Percentiles rank a stretch among this genome's conserved stretches.
Conservation (phyloP, 495 filamentous ascomycete species). For the Mytilinidion resinicola region DNA sequence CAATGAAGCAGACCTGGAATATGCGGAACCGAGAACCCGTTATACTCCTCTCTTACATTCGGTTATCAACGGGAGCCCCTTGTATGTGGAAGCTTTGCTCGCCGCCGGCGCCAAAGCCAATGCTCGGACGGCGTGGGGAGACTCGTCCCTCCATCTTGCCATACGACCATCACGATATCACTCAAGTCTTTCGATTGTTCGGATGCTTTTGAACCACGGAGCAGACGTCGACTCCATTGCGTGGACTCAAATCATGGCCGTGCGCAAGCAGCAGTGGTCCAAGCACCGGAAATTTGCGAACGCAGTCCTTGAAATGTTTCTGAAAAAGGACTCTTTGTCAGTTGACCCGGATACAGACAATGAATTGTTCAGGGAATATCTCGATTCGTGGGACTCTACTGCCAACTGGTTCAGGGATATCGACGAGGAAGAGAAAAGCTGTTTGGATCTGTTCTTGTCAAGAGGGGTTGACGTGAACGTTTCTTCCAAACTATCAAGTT, state of each 20-base stretch:
- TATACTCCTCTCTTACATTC: no score
- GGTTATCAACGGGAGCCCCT: neutral
- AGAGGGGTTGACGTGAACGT: neutral
- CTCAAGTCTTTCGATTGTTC: neutral
- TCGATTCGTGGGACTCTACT: neutral
- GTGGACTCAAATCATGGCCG: neutral
- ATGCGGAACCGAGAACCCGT: no score
- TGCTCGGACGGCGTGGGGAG: neutral
- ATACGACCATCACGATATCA: neutral
- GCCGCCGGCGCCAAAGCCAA: neutral
- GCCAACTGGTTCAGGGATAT: neutral
- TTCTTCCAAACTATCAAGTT: neutral
- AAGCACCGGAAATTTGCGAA: neutral
- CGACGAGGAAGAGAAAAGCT: neutral
- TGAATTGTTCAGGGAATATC: neutral
- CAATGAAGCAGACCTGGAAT: neutral
- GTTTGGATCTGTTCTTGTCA: neutral
- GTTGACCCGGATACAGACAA: neutral
- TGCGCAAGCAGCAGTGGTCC: neutral
- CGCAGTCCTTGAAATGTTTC: neutral
- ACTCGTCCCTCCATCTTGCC: neutral
- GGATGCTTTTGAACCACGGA: slow-evolving; percentile 2
- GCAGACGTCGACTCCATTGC: neutral
- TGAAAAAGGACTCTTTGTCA: neutral
- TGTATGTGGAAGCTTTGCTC: neutral